Conservation (phyloP, 106 monocot species). For the Acorus gramineus region DNA sequence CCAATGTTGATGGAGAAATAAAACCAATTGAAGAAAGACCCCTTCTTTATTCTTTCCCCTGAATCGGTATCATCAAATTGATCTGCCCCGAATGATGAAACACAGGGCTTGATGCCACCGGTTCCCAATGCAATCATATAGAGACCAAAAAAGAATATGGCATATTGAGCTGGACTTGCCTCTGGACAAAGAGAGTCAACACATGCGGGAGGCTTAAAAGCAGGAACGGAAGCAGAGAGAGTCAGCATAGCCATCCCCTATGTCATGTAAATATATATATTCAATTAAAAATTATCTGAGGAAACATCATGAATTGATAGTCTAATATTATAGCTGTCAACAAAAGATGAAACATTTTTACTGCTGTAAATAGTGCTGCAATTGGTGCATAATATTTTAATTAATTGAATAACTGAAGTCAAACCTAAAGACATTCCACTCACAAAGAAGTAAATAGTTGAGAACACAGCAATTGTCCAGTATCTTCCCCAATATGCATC, state of each 20-base stretch:
- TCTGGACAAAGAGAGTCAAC: constrained; percentile 45
- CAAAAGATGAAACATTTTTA: too few species aligned
- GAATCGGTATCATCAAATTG: constrained; percentile 87
- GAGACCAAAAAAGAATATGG: constrained; percentile 66
- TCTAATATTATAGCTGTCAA: too few species aligned
- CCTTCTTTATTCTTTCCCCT: constrained; percentile 59
- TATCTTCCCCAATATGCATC: constrained; percentile 95
- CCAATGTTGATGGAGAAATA: constrained; percentile 91
- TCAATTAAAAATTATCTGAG: neutral
- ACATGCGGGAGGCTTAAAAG: constrained; percentile 52
- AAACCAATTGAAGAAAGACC: constrained; percentile 96
- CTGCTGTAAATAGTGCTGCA: too few species aligned
- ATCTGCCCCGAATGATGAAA: constrained; percentile 90
- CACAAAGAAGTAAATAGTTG: constrained; percentile 71
- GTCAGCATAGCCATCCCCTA: constrained; percentile 81
- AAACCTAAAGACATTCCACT: constrained; percentile 9
- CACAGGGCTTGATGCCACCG: constrained; percentile 95
- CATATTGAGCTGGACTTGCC: constrained; percentile 39
- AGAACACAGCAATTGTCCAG: constrained; percentile 82
- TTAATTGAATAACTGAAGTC: neutral
- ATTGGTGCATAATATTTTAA: too few species aligned
- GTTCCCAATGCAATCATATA: constrained; percentile 84
- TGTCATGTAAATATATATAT: neutral
- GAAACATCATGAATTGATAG: too few species aligned
- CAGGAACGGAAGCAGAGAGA: constrained; percentile 66